A percentile compares a stretch with the other conserved stretches of the same genome.
Conservation (phyloP, 1,284 basidiomycete genomes). For the Boletus semigastroideus region DNA sequence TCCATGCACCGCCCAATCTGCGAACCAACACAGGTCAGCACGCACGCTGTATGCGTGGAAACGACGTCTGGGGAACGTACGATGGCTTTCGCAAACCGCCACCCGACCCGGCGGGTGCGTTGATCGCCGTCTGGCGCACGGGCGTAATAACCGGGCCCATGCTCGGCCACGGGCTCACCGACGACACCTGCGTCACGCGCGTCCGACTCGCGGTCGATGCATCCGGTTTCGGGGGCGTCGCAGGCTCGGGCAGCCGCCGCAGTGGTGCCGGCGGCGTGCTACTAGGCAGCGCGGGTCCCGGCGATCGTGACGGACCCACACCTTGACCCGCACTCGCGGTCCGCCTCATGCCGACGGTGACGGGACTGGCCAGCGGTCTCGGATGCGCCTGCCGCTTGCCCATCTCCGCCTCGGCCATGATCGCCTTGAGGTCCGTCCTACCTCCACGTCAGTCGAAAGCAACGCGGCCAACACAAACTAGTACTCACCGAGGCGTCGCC, state of each 20-base stretch:
- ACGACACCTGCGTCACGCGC: conserved; percentile 2
- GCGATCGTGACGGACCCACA: neutral
- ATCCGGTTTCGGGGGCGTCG: conserved; percentile 6
- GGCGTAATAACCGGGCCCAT: conserved; percentile 65
- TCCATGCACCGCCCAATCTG: conserved; percentile 53
- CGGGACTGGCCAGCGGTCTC: neutral
- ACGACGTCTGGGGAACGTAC: conserved; percentile 39
- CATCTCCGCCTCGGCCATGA: conserved; percentile 78
- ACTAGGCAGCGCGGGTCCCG: neutral
- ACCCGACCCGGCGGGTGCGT: conserved; percentile 25
- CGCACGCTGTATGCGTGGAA: too few relatives aligned
- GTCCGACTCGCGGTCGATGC: neutral
- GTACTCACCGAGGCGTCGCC: conserved; percentile 39
- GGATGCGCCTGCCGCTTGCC: conserved; percentile 20
- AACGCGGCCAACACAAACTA: conserved; percentile 7
- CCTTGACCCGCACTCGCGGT: neutral
- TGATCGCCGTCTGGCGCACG: conserved; percentile 41
- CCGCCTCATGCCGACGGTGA: neutral
- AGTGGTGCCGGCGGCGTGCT: conserved; percentile 1
- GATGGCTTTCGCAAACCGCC: conserved; percentile 40
- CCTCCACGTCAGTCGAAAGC: neutral
- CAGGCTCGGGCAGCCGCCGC: conserved; percentile 5
- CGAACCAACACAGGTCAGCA: neutral
- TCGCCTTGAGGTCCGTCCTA: conserved; percentile 79
- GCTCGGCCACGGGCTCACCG: conserved; percentile 13